phyloP scores from a whole-genome alignment of 2,329 filamentous ascomycete genomes.

The Achaetomium macrosporum region DNA sequence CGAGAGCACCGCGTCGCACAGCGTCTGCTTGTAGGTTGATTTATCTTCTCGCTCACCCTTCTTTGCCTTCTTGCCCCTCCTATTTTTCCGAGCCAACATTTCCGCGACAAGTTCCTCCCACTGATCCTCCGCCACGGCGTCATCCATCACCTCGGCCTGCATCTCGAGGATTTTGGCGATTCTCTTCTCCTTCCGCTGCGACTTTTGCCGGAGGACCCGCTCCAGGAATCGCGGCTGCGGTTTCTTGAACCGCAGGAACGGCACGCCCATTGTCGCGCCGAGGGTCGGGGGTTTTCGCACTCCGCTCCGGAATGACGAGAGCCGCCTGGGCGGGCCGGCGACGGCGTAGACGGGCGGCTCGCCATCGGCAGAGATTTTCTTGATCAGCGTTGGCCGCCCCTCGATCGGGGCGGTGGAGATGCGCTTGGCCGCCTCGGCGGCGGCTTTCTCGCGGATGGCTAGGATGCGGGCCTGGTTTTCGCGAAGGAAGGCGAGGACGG shows the following conservation, averaged over 20 bases:
- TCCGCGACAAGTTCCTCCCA: slow-evolving; percentile 41
- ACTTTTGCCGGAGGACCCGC: slow-evolving; percentile 50
- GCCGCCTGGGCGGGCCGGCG: slow-evolving; percentile 43
- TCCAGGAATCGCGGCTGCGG: slow-evolving; percentile 57
- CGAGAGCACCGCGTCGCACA: slow-evolving; percentile 6
- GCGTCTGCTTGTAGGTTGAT: slow-evolving; percentile 28
- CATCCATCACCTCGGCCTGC: slow-evolving; percentile 31
- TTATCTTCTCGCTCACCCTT: slow-evolving; percentile 16
- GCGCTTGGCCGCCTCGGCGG: background rate
- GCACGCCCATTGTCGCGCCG: slow-evolving; percentile 45
- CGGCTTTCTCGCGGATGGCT: background rate
- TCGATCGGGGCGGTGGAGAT: slow-evolving; percentile 19
- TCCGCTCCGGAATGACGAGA: slow-evolving; percentile 41
- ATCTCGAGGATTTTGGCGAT: slow-evolving; percentile 35
- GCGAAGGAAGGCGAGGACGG: slow-evolving; percentile 38
- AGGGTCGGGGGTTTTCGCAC: slow-evolving; percentile 54
- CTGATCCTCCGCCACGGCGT: slow-evolving; percentile 38
- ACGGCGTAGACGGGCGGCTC: slow-evolving; percentile 43
- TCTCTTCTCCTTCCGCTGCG: slow-evolving; percentile 38
- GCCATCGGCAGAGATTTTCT: slow-evolving; percentile 23
- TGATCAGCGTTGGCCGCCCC: slow-evolving; percentile 29
- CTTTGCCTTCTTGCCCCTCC: too few species aligned
- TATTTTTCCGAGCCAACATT: slow-evolving; percentile 32
- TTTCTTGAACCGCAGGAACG: slow-evolving; percentile 62
- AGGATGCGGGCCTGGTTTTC: slow-evolving; percentile 21